Conservation (phyloP, 805 yeast species). For the Ogataea paraovalis region DNA sequence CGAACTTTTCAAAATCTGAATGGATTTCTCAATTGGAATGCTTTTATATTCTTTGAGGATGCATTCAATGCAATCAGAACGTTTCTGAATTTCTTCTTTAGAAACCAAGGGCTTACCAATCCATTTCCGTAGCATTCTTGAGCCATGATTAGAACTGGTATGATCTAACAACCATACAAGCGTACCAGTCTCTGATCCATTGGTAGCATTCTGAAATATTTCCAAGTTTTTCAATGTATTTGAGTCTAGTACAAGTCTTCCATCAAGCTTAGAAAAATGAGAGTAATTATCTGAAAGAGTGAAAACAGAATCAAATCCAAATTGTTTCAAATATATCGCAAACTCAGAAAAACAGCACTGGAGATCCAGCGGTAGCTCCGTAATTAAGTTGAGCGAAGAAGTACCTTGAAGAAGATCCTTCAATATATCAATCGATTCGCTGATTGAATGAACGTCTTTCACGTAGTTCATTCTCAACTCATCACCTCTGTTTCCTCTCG, state of each 20-base stretch:
- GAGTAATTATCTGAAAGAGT: conserved; percentile 45
- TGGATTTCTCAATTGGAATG: conserved; percentile 31
- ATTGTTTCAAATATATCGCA: conserved; percentile 55
- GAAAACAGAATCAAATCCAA: conserved; percentile 56
- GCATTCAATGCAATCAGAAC: conserved; percentile 59
- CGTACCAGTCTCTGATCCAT: conserved; percentile 57
- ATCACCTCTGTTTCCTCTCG: not conserved
- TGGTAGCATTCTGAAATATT: conserved; percentile 64
- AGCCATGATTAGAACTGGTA: conserved; percentile 76
- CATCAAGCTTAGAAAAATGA: conserved; percentile 44
- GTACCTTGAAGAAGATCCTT: conserved; percentile 8
- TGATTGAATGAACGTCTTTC: conserved; percentile 1
- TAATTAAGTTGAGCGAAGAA: conserved; percentile 12
- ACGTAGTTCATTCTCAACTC: conserved; percentile 10
- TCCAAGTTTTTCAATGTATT: conserved; percentile 71
- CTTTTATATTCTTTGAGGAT: conserved; percentile 37
- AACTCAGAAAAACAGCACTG: conserved; percentile 39
- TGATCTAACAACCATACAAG: conserved; percentile 77
- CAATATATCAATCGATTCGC: conserved; percentile 9
- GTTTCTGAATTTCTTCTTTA: conserved; percentile 47
- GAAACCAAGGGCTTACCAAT: conserved; percentile 64
- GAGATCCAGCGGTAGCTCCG: conserved; percentile 9
- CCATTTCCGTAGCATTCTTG: conserved; percentile 67
- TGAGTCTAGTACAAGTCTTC: conserved; percentile 56
- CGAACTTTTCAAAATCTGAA: conserved; percentile 26